Evolutionary conservation across 2,329 filamentous ascomycete genomes (phyloP), one percentile per base, ranked within the genome.

Genomic region (Chaetoscypha palmicola): DNA sequence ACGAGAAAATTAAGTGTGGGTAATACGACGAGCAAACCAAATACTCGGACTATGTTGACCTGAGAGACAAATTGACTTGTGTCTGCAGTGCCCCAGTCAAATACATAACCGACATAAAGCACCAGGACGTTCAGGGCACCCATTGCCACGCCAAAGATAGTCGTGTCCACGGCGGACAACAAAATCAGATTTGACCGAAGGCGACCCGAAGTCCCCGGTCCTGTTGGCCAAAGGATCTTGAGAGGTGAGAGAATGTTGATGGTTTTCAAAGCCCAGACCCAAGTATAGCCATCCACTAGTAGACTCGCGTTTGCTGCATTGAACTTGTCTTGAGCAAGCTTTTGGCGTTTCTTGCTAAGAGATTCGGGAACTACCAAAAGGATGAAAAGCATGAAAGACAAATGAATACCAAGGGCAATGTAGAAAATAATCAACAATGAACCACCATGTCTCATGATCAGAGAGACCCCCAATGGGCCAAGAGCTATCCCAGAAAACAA

Each of bases 401-500:
- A 42, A 59, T 96, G 87, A 47, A 84, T 83, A 2, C 66, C 79
- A 10, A 95, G 64, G 0, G 83, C 80, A 30, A 89, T 70, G 62
- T 94, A 95, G 63, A 98, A 97, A 36, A 94, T 76, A n/a, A 79
- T 76, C 5, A 96, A 62, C 12, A 94, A 71, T 33, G 77, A 78
- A 5, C 86, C 85, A 0, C 86, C 90, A 62, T 72, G 75, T 56
- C 85, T 77, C 57, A 95, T 83, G 33, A 96, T 70, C 54, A 86
- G 83, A 2, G 85, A 90, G 0, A 89, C 83, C 17, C 94, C 59
- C 2, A 94, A 72, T 5, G 92, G 92, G 0, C 92, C 92, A 23
- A 91, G 66, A 0, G 92, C 91, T 35, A 97, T 78, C n/a, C 92
- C 92, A 1, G 77, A 74, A 63, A 95, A 97, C 7, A 98, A 71